These are phyloP conservation scores for Sclerotinia subarctica DNA, from an alignment of 2,329 filamentous ascomycete species.

Conservation along the genomic window DNA sequence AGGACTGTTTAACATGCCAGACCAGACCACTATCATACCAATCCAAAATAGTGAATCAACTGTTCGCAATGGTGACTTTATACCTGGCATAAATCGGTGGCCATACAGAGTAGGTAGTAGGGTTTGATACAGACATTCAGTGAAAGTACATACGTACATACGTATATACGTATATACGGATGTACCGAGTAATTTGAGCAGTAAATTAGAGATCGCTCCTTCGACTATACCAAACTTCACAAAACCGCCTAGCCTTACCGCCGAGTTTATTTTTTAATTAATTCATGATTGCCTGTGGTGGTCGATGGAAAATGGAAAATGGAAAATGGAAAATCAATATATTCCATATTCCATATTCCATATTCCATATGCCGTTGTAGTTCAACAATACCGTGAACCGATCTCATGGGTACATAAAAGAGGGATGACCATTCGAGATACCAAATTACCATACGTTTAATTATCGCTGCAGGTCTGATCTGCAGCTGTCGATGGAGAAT, in stretches of 20 bases:
- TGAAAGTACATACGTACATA: not conserved
- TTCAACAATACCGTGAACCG: not conserved
- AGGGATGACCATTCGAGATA: not conserved
- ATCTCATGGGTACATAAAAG: not conserved
- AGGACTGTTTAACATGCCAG: not conserved
- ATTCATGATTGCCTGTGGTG: not conserved
- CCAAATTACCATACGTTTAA: not conserved
- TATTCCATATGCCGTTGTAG: not conserved
- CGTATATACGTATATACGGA: not conserved
- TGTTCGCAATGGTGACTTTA: no score
- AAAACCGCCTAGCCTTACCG: not conserved
- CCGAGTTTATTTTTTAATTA: not conserved
- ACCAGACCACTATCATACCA: not conserved
- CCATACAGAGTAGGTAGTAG: not conserved
- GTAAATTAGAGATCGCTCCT: not conserved
- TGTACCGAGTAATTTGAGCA: no score
- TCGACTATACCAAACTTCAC: not conserved
- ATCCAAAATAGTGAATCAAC: not conserved
- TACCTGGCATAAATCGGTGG: not conserved
- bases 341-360: no score
- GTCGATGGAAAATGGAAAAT: no score
- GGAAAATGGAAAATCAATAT: not conserved
- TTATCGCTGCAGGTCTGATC: constrained; percentile 8
- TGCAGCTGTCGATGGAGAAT: not conserved
- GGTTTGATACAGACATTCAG: not conserved